Conservation (phyloP, 192 early-diverging fungal genomes). For the Mortierella antarctica region DNA sequence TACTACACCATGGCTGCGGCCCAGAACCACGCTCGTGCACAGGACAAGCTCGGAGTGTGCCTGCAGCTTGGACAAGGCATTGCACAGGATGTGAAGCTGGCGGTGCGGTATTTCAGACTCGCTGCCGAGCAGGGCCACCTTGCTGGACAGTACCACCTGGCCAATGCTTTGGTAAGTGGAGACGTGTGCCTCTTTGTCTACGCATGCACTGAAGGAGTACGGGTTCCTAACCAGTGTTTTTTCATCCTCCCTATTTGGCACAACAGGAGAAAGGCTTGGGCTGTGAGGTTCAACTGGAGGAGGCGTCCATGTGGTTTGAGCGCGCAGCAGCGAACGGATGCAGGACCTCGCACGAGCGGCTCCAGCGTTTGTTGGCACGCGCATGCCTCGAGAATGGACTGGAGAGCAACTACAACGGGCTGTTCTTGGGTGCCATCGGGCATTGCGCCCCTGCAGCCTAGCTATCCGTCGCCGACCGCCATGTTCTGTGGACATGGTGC, state of each 20-base stretch:
- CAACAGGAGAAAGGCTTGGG: slow-evolving; percentile 54
- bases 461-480: too few species aligned
- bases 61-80: slow-evolving; percentile 64
- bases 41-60: slow-evolving; percentile 65
- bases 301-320: slow-evolving; percentile 56
- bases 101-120: slow-evolving; percentile 67
- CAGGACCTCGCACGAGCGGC: slow-evolving; percentile 59
- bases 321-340: slow-evolving; percentile 60
- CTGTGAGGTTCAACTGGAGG: slow-evolving; percentile 53
- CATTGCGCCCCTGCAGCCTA: slow-evolving; percentile 64
- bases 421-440: slow-evolving; percentile 47
- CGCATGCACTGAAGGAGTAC: neutral
- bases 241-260: neutral
- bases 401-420: slow-evolving; percentile 45
- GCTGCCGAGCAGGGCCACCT: slow-evolving; percentile 76
- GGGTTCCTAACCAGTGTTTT: neutral
- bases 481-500: too few species aligned
- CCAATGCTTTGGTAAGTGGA: slow-evolving; percentile 52
- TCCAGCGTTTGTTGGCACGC: slow-evolving; percentile 61
- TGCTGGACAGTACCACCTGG: slow-evolving; percentile 63
- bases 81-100: slow-evolving; percentile 55
- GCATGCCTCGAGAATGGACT: slow-evolving; percentile 63
- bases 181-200: neutral
- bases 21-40: slow-evolving; percentile 69
- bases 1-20: slow-evolving; percentile 68